These are phyloP conservation scores for Fusarium sp. DNA, from an alignment of 2,329 filamentous ascomycete genomes.

Conservation along the genomic window DNA sequence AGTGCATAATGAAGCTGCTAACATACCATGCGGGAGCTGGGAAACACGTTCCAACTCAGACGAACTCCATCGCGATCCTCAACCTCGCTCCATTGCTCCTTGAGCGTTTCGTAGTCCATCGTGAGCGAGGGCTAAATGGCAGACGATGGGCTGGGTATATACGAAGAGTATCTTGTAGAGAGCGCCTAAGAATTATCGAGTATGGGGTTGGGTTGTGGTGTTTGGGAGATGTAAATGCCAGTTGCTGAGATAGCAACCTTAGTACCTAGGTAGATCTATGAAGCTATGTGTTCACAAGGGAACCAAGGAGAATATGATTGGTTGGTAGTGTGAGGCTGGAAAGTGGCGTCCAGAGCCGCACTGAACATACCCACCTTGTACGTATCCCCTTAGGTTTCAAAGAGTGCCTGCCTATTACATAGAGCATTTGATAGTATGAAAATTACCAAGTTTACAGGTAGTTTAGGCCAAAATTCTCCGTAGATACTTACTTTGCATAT, in stretches of 20 bases:
- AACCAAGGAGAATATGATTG: conserved; percentile 8
- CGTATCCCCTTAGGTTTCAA: no score
- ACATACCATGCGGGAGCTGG: conserved; percentile 93
- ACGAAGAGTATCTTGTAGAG: background rate
- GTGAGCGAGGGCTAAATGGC: background rate
- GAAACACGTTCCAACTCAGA: conserved; percentile 98
- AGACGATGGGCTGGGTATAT: background rate
- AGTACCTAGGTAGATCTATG: no score
- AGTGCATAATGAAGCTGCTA: conserved; percentile 26
- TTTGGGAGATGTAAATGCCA: conserved; percentile 1
- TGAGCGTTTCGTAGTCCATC: conserved; percentile 94
- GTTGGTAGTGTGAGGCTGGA: conserved; percentile 5
- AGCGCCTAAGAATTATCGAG: background rate
- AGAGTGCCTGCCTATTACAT: no score
- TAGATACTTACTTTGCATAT: no score
- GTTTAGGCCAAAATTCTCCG: no score
- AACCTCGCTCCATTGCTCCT: conserved; percentile 96
- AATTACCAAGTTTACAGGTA: no score
- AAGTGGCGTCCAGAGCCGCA: conserved; percentile 1
- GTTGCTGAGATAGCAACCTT: background rate
- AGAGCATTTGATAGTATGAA: no score
- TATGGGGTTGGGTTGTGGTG: background rate
- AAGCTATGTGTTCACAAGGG: conserved; percentile 36
- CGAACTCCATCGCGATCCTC: conserved; percentile 97
- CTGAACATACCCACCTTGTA: no score